Percentiles rank a stretch among this genome's conserved stretches.
Evolutionary conservation across 805 yeast genomes (phyloP).

Genomic region (Diddensiella caesifluorescens): DNA sequence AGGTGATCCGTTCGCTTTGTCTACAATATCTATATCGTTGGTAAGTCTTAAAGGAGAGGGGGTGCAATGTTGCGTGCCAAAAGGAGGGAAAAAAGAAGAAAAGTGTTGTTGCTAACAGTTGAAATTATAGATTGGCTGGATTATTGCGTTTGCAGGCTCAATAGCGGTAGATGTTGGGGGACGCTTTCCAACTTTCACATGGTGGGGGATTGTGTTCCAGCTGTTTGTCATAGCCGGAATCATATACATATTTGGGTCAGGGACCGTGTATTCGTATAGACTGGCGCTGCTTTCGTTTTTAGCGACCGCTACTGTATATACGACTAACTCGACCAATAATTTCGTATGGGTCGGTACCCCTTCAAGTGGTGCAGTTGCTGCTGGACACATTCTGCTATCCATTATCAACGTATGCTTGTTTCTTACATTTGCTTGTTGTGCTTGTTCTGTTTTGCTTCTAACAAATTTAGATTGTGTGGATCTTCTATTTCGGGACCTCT

Average conservation of each 20-base stretch:
- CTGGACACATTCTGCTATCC: constrained; percentile 80
- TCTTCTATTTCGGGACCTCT: constrained; percentile 85
- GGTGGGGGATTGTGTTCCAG: constrained; percentile 95
- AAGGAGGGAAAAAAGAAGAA: constrained; percentile 1
- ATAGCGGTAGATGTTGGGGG: constrained; percentile 41
- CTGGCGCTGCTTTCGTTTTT: constrained; percentile 45
- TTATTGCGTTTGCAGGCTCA: constrained; percentile 83
- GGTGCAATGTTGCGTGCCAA: not conserved
- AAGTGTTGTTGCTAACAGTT: constrained; percentile 20
- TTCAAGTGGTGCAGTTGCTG: constrained; percentile 78
- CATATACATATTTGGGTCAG: constrained; percentile 50
- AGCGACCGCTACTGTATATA: constrained; percentile 74
- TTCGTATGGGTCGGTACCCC: constrained; percentile 66
- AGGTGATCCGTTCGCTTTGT: constrained; percentile 83
- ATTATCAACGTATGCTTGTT: constrained; percentile 49
- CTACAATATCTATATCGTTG: constrained; percentile 67
- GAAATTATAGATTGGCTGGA: constrained; percentile 60
- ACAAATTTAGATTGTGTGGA: constrained; percentile 54
- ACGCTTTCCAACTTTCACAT: constrained; percentile 72
- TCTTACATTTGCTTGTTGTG: not conserved
- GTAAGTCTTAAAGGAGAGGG: constrained; percentile 21
- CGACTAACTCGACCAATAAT: constrained; percentile 76
- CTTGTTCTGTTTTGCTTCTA: not conserved
- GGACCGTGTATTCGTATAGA: constrained; percentile 66
- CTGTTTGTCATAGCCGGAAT: constrained; percentile 51